Base-by-base conservation (phyloP, 2,329 filamentous ascomycete species). In the Aspergillus quadricinctus region DNA sequence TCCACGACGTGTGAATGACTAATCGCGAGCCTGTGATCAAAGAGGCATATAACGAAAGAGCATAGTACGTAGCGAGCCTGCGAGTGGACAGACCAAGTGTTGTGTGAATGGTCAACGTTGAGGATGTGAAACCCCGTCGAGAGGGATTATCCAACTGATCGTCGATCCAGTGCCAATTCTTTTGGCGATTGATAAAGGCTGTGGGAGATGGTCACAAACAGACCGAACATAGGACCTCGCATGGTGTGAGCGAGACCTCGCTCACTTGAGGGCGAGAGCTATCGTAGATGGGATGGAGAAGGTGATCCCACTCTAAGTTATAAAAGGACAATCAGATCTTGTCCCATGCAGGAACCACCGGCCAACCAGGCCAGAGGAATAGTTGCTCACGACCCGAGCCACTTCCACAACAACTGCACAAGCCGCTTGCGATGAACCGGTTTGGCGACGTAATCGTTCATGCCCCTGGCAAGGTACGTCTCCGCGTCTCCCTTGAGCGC, bases 381-480 rank as follows among this genome's bases (percentile, higher is more conserved):
- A 45, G 6, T 11, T 45, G 41, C 41, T 62, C 60, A 68, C 3
- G 61, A 59, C 40, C 67, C 70, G 19, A 72, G 66, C 71, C 72
- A 74, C 57, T 70, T 71, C 64, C 71, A 69, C 35, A 83, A 59
- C 55, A 78, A 66, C 25, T 73, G 72, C 27, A 80, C 70, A 46
- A 83, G 61, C 7, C 76, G 69, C 50, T 77, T 76, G n/a, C 77
- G 75, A 61, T 81, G 77, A 10, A 83, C 76, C 0, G 81, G 82
- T 61, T 84, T 84, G 1, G 81, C 71, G 11, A 84, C 72, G 58
- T 83, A 84, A 45, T 79, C 81, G 45, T 80, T 78, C 81, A 84
- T 82, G 0, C 82, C 82, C 50, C 77, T 78, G 4, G 77, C 76
- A 28, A 82, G 70, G 58, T 82, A 84, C 9, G 71, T 73, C 48